A percentile compares a stretch with the other conserved stretches of the same genome.
phyloP scores from a whole-genome alignment of 495 filamentous ascomycete species.

The Penicillium parvum region DNA sequence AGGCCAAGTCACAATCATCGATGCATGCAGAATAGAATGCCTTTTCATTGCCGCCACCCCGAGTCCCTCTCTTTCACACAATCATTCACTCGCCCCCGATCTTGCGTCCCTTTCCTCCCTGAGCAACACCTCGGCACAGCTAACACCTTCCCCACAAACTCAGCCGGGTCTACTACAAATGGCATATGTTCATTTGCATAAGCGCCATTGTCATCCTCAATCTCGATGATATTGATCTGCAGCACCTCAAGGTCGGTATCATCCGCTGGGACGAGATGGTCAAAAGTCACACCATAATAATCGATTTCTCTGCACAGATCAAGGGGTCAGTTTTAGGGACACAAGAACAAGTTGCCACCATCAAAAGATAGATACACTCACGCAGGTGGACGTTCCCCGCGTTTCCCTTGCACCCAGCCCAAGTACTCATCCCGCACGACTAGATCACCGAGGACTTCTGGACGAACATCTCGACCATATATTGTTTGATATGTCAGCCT shows the following conservation, averaged over 20 bases:
- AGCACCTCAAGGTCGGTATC: slow-evolving; percentile 33
- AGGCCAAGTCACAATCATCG: too few relatives aligned
- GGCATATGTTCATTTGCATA: slow-evolving; percentile 26
- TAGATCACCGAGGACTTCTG: slow-evolving; percentile 20
- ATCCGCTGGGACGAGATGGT: slow-evolving; percentile 30
- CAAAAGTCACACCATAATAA: slow-evolving; percentile 39
- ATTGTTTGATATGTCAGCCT: slow-evolving; percentile 22
- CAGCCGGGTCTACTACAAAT: slow-evolving; percentile 26
- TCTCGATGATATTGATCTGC: slow-evolving; percentile 30
- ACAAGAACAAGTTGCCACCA: not conserved
- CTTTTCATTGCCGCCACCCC: too few relatives aligned
- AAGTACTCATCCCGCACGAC: slow-evolving; percentile 29
- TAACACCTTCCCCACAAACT: slow-evolving; percentile 34
- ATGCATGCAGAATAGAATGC: too few relatives aligned
- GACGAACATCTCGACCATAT: slow-evolving; percentile 20
- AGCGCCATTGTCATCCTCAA: slow-evolving; percentile 24
- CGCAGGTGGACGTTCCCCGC: slow-evolving; percentile 12
- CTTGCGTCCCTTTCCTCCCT: slow-evolving; percentile 32
- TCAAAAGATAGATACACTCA: not conserved
- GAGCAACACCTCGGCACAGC: slow-evolving; percentile 37
- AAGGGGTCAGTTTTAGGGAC: not conserved
- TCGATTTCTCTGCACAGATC: slow-evolving; percentile 26
- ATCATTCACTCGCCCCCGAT: slow-evolving; percentile 27
- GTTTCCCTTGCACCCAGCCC: slow-evolving; percentile 28
- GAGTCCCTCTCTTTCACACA: too few relatives aligned